phyloP scores from a whole-genome alignment of 2,329 filamentous ascomycete genomes.

The Claviceps sp. region DNA sequence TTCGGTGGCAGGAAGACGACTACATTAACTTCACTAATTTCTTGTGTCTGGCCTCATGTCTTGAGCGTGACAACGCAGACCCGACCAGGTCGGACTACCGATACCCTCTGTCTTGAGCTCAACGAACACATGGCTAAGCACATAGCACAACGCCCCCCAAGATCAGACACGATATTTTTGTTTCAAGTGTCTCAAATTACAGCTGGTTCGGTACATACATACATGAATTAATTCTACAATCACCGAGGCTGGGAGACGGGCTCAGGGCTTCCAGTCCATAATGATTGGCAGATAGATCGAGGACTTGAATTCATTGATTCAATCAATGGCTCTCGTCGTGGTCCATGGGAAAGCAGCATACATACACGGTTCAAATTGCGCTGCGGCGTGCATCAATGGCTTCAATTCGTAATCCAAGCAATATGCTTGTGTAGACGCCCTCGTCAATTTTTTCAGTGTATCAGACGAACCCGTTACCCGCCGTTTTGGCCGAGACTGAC shows the following conservation, averaged over 20 bases:
- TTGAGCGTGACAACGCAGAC: too few species aligned
- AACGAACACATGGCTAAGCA: constrained; percentile 24
- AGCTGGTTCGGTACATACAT: neutral
- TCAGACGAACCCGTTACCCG: neutral
- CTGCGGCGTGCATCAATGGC: too few species aligned
- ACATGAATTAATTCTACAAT: neutral
- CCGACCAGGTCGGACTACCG: too few species aligned
- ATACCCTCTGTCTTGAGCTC: too few species aligned
- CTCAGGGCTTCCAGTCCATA: neutral
- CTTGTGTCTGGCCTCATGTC: neutral
- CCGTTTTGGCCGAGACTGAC: neutral
- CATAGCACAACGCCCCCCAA: constrained; percentile 9
- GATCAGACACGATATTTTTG: constrained; percentile 9
- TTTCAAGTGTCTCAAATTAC: constrained; percentile 8
- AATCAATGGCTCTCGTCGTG: too few species aligned
- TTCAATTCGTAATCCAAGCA: neutral
- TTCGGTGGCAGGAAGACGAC: neutral
- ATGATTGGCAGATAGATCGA: too few species aligned
- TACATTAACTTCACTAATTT: neutral
- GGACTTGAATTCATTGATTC: too few species aligned
- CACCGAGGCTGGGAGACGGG: neutral
- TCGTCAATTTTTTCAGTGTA: neutral
- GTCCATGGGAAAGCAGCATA: too few species aligned
- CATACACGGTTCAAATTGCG: too few species aligned
- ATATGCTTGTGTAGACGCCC: neutral